Evolutionary conservation across 345 rosid genomes (phyloP), one percentile per base, ranked within the genome.

Genomic region (Linum tenue): DNA sequence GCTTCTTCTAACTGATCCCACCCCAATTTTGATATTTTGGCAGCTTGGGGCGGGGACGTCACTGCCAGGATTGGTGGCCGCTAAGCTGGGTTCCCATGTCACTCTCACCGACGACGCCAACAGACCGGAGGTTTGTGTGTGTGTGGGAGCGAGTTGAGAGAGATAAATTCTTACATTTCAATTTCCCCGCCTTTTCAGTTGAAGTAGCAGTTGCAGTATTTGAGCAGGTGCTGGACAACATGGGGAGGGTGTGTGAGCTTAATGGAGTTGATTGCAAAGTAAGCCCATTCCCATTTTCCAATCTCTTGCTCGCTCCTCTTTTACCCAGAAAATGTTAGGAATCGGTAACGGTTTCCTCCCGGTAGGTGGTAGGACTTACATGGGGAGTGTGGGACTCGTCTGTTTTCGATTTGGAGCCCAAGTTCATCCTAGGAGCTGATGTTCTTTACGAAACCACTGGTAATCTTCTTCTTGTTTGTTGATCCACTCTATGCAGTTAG

Each of bases 331-430:
- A 22, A 22, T 22, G 0, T 22, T 22, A 22, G 6, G 50, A 43
- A 43, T 11, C 3, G 10, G 50, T 43, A 11, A 43, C 10, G 50
- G 10, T 43, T 43, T 43, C 50, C 50, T 43, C 10, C 50, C 50
- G 50, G 56, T 74, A 91, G 95, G 86, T 86, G 41, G 14, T 77
- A 40, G 90, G 95, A 65, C 77, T 91, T 56, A 85, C 91, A 36
- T 89, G 96, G 96, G 98, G 96, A 73, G 75, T 84, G 69, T 89
- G 92, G 96, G 91, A 87, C 79, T 83, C 71, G 57, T 65, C 84
- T 4, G 60, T 87, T 43, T 86, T 92, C 62, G 76, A 74, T 60
- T 73, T 89, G 65, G 67, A 71, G 62, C 92, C 91, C 2, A 79
- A 77, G 15, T 42, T 92, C 65, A 83, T 91, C 71, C 86, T 92